phyloP scores from a whole-genome alignment of 345 rosid genomes.

The Eucalyptus marginata region DNA sequence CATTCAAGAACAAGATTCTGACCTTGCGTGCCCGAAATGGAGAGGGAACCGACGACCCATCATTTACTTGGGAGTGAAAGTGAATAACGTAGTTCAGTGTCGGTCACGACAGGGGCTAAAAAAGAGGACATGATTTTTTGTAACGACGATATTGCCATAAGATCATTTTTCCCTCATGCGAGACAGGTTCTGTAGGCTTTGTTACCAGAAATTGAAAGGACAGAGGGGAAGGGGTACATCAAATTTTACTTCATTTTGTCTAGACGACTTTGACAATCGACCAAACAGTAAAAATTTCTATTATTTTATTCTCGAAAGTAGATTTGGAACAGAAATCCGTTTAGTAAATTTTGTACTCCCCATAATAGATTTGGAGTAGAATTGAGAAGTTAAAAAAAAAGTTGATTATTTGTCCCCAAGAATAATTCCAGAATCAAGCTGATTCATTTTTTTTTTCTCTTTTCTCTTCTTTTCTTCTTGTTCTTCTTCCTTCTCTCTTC shows the following conservation, averaged over 20 bases:
- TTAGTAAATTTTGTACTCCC: too few species aligned
- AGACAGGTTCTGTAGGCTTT: neutral
- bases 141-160: neutral
- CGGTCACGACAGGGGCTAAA: neutral
- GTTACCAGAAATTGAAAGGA: neutral
- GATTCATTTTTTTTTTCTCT: too few species aligned
- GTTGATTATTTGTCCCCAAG: accelerated
- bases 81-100: neutral
- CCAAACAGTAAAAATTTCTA: accelerated
- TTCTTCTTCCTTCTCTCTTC: too few species aligned
- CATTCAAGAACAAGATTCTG: neutral
- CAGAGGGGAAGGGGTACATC: neutral
- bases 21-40: neutral
- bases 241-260: neutral
- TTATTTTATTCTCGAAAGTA: accelerated
- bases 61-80: neutral
- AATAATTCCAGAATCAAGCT: accelerated
- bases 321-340: accelerated
- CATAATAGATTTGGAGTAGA: accelerated
- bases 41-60: neutral
- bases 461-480: accelerated
- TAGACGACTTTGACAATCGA: neutral
- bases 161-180: neutral
- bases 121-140: neutral
- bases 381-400: too few species aligned